Percentiles rank a stretch among this genome's conserved stretches.
Conservation (phyloP, 345 rosid genomes). For the Kandelia obovata region DNA sequence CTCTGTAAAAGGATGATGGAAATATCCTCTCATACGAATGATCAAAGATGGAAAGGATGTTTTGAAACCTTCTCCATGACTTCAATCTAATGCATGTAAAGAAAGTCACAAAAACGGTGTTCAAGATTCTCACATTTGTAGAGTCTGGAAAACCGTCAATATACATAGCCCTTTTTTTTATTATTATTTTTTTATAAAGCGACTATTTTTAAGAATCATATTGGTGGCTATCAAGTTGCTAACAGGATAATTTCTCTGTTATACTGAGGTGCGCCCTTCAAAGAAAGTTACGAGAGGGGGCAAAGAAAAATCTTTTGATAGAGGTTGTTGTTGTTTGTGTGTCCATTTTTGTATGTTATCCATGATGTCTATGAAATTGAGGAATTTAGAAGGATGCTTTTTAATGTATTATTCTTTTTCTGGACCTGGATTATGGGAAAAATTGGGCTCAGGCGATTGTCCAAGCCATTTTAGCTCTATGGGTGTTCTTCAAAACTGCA, state of each 20-base stretch:
- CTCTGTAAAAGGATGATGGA: constrained; percentile 18
- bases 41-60: constrained; percentile 15
- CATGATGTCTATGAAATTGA: not conserved
- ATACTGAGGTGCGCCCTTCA: not conserved
- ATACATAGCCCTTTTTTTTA: too few relatives aligned
- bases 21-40: constrained; percentile 4
- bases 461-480: too few relatives aligned
- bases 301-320: not conserved
- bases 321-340: not conserved
- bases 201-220: too few relatives aligned
- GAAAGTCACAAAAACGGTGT: not conserved
- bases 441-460: not conserved
- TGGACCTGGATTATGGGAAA: not conserved
- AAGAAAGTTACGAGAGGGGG: not conserved
- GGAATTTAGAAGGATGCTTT: not conserved
- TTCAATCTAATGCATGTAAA: not conserved
- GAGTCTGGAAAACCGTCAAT: too few relatives aligned
- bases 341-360: not conserved
- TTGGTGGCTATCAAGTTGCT: not conserved
- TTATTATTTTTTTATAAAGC: too few relatives aligned
- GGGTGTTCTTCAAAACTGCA: too few relatives aligned
- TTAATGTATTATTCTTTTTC: not conserved
- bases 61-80: constrained; percentile 24
- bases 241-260: too few relatives aligned
- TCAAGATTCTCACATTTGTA: too few relatives aligned